Evolutionary conservation across 371 early-diverging fungal species (phyloP).

Genomic region (Vairimorpha apis): DNA sequence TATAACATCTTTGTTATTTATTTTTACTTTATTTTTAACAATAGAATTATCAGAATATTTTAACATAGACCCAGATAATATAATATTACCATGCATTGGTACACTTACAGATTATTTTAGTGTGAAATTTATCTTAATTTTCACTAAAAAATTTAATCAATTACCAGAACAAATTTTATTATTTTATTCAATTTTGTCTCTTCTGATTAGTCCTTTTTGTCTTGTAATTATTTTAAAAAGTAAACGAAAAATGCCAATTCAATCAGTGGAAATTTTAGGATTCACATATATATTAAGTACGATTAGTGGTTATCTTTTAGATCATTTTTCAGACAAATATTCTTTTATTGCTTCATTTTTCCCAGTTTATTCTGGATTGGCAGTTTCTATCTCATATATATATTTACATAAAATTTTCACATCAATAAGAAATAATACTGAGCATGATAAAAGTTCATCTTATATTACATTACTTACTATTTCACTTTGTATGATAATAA

Average conservation of each 20-base stretch:
- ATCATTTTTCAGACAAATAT: slow-evolving; percentile 36
- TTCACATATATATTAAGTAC: slow-evolving; percentile 41
- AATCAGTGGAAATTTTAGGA: slow-evolving; percentile 31
- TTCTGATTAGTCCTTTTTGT: slow-evolving; percentile 26
- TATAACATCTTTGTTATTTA: slow-evolving; percentile 50
- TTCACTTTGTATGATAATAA: slow-evolving; percentile 27
- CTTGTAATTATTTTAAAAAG: slow-evolving; percentile 32
- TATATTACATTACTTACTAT: slow-evolving; percentile 26
- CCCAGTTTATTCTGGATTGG: slow-evolving; percentile 53
- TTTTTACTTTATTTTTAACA: slow-evolving; percentile 48
- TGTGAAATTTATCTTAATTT: slow-evolving; percentile 43
- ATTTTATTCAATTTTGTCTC: background rate
- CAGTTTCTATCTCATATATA: slow-evolving; percentile 47
- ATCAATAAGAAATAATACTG: slow-evolving; percentile 22
- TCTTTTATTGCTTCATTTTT: slow-evolving; percentile 36
- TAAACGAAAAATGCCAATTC: slow-evolving; percentile 41
- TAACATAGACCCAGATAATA: slow-evolving; percentile 58
- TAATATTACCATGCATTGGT: slow-evolving; percentile 59
- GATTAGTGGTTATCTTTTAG: slow-evolving; percentile 39
- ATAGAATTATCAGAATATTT: slow-evolving; percentile 37
- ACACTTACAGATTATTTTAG: slow-evolving; percentile 55
- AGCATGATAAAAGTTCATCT: slow-evolving; percentile 8
- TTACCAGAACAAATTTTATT: background rate
- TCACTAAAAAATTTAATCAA: slow-evolving; percentile 27
- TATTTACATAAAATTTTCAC: slow-evolving; percentile 48